These are phyloP conservation scores for Hondaea fermentalgiana DNA, from an alignment of 108 stramenopile genomes.

Conservation along the genomic window DNA sequence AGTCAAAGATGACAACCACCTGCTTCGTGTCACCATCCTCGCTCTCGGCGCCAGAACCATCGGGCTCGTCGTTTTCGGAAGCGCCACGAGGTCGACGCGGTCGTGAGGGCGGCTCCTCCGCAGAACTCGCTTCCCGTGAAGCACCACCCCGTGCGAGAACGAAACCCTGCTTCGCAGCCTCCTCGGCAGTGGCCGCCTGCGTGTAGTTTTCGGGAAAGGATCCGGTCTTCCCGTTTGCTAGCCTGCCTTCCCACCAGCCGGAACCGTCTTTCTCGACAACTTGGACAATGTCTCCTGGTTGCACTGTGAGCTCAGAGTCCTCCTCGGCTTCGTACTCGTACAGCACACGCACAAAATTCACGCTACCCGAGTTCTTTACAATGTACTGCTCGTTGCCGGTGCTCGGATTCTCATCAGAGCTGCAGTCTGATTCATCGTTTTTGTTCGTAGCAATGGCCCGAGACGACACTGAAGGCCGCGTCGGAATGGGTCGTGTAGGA, in stretches of 20 bases:
- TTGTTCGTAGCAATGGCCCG: background rate
- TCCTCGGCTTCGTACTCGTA: slow-evolving; percentile 20
- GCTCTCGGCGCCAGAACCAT: no score
- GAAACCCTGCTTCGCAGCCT: background rate
- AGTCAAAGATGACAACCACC: slow-evolving; percentile 7
- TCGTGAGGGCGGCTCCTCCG: no score
- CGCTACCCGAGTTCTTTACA: background rate
- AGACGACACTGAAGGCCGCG: no score
- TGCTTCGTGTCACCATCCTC: background rate
- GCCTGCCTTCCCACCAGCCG: slow-evolving; percentile 25
- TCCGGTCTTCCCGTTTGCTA: background rate
- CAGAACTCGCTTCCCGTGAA: no score
- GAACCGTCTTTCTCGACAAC: slow-evolving; percentile 21
- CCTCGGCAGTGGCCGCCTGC: background rate
- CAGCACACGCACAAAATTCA: background rate
- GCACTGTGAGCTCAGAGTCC: slow-evolving; percentile 1
- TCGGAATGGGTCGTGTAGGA: no score
- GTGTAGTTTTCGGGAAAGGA: slow-evolving; percentile 11
- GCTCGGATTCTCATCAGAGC: no score
- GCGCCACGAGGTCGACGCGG: no score
- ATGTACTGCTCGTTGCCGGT: background rate
- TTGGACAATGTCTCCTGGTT: background rate
- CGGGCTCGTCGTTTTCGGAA: no score
- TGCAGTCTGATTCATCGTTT: background rate
- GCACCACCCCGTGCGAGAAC: no score